Evolutionary conservation across 352 stramenopile genomes (phyloP), one percentile per base, ranked within the genome.

Genomic region (Lagenidium sp.): DNA sequence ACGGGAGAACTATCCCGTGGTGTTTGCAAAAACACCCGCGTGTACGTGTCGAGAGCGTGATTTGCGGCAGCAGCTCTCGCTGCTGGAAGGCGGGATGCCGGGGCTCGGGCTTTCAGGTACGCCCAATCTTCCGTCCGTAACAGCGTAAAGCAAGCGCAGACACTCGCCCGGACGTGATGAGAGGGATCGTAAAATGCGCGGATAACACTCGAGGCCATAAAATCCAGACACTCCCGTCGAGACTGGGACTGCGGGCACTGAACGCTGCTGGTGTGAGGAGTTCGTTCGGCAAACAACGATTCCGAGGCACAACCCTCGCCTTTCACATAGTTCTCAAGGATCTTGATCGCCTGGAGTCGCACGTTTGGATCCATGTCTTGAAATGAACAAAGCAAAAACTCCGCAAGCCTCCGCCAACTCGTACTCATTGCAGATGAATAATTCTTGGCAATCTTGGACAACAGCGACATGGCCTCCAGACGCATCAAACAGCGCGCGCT

Each of bases 301-400:
- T n/a, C n/a, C n/a, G n/a, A n/a, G n/a, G n/a, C n/a, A n/a, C n/a
- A n/a, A n/a, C n/a, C n/a, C 24, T 45, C 39, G 20, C 78, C 79
- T 40, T 92, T 86, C 49, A 94, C 85, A 47, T 94, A 91, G 42
- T 91, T 90, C 44, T 94, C 81, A 43, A 94, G 31, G 35, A 94
- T 88, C 43, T 94, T 94, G 4, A 94, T 71, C 1, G 81, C 81
- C 70, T 94, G 81, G 0, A 94, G 60, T 0, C 81, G 81, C 32
- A 94, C 75, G 43, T 91, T 91, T 2, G 80, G 73, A 36, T 94
- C 81, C 47, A 83, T 61, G 25, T 94, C 81, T 65, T 87, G 78
- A 41, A 91, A 94, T 4, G 78, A 74, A 16, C 60, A 65, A 12
- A 94, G 44, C 70, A 94, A 80, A 50, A 94, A 94, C 4, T 82